Evolutionary conservation across 2,329 filamentous ascomycete genomes (phyloP).

Genomic region (Ceratocystis alfenasii): DNA sequence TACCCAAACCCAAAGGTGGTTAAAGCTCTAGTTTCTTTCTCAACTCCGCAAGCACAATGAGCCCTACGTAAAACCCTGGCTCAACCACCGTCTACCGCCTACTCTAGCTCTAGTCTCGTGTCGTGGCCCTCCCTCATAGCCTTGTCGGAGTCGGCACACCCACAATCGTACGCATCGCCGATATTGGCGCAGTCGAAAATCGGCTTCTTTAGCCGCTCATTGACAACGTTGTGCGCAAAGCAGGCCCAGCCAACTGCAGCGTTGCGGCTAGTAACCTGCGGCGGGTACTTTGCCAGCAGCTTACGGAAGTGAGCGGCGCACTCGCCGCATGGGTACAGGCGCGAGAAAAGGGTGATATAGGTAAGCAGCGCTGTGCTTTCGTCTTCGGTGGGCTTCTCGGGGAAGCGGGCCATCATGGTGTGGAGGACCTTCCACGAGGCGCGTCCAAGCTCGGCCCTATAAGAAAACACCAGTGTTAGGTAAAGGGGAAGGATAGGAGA

Average conservation of each 20-base stretch:
- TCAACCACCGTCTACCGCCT: background rate
- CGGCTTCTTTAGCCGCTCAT: conserved; percentile 49
- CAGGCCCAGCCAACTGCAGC: conserved; percentile 57
- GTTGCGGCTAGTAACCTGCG: conserved; percentile 52
- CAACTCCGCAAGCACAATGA: too few relatives aligned
- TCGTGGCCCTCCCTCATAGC: conserved; percentile 31
- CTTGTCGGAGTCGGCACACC: conserved; percentile 53
- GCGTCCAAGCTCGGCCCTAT: conserved; percentile 51
- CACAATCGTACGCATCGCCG: conserved; percentile 60
- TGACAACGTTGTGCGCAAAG: conserved; percentile 56
- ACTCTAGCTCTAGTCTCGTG: conserved; percentile 26
- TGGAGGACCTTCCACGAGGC: conserved; percentile 60
- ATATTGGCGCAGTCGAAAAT: conserved; percentile 55
- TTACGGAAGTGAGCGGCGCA: conserved; percentile 56
- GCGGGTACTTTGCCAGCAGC: conserved; percentile 49
- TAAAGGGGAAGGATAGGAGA: conserved; percentile 9
- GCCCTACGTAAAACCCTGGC: background rate
- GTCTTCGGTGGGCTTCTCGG: conserved; percentile 50
- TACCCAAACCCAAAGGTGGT: too few relatives aligned
- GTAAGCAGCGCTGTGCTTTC: conserved; percentile 52
- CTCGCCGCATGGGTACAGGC: conserved; percentile 60
- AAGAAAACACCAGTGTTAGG: background rate
- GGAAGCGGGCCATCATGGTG: conserved; percentile 59
- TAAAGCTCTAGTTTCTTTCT: too few relatives aligned
- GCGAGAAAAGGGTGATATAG: conserved; percentile 54